Evolutionary conservation across 164 flowering plant genomes (phyloP).

Genomic region (Vitis vinifera): DNA sequence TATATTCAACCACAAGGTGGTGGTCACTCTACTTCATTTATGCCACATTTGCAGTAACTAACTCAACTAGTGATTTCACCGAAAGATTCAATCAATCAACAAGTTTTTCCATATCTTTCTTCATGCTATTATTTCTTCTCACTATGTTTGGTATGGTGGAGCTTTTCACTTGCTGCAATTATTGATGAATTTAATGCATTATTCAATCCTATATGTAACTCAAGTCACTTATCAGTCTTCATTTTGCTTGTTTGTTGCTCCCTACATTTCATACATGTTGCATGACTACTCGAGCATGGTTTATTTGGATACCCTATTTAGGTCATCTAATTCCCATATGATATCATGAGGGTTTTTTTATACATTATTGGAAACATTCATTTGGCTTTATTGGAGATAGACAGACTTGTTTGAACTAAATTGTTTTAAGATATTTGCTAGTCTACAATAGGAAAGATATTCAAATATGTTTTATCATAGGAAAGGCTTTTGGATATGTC

Average conservation of each 20-base stretch:
- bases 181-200: too few relatives aligned
- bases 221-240: too few relatives aligned
- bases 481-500: too few relatives aligned
- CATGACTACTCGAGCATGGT: too few relatives aligned
- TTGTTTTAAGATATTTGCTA: not conserved
- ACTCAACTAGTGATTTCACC: slow-evolving; percentile 26
- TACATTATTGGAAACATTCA: not conserved
- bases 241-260: too few relatives aligned
- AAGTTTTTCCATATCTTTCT: slow-evolving; percentile 38
- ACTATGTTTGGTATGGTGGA: not conserved
- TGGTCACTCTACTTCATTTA: slow-evolving; percentile 33
- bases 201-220: too few relatives aligned
- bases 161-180: not conserved
- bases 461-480: not conserved
- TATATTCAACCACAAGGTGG: slow-evolving; percentile 39
- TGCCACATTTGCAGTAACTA: slow-evolving; percentile 38
- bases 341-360: not conserved
- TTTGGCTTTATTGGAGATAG: not conserved
- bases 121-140: not conserved
- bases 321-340: not conserved
- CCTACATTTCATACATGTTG: too few relatives aligned
- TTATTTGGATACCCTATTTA: not conserved
- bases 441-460: too few relatives aligned
- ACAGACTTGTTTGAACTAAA: not conserved
- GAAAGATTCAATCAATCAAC: slow-evolving; percentile 55